Conservation (phyloP, 1,139 yeast genomes). For the Arxiozyma telluris region DNA sequence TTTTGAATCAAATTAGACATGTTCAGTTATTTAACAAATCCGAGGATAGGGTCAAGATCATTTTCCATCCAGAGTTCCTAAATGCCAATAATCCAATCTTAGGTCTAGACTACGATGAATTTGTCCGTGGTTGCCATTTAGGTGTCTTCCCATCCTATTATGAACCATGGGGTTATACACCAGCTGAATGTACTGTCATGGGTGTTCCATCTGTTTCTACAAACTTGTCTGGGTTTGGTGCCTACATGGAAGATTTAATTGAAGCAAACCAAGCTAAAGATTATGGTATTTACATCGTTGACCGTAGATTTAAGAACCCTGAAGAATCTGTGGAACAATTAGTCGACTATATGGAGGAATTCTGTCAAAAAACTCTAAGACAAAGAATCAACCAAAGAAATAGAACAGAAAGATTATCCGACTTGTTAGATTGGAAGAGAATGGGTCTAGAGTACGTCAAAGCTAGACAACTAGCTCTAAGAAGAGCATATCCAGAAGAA, state of each 20-base stretch:
- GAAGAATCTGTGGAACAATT: slow-evolving; percentile 92
- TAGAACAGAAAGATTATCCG: slow-evolving; percentile 89
- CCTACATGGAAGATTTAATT: slow-evolving; percentile 96
- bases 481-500: slow-evolving; percentile 88
- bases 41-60: slow-evolving; percentile 85
- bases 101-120: slow-evolving; percentile 91
- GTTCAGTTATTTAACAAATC: slow-evolving; percentile 86
- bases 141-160: slow-evolving; percentile 98
- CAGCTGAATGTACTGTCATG: slow-evolving; percentile 99
- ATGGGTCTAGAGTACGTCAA: slow-evolving; percentile 96
- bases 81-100: slow-evolving; percentile 92
- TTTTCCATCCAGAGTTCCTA: slow-evolving; percentile 95
- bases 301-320: slow-evolving; percentile 85
- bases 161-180: slow-evolving; percentile 99
- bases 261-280: slow-evolving; percentile 74
- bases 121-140: slow-evolving; percentile 94
- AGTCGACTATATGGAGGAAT: slow-evolving; percentile 81
- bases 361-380: slow-evolving; percentile 81
- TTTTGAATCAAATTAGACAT: slow-evolving; percentile 82
- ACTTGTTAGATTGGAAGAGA: slow-evolving; percentile 91
- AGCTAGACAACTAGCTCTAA: slow-evolving; percentile 85
- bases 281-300: slow-evolving; percentile 95
- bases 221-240: slow-evolving; percentile 92
- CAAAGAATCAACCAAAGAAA: slow-evolving; percentile 97
- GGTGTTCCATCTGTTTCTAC: slow-evolving; percentile 99